Evolutionary conservation across 768 basidiomycete genomes (phyloP), one percentile per base, ranked within the genome.

Genomic region (Trametes cinnabarina): DNA sequence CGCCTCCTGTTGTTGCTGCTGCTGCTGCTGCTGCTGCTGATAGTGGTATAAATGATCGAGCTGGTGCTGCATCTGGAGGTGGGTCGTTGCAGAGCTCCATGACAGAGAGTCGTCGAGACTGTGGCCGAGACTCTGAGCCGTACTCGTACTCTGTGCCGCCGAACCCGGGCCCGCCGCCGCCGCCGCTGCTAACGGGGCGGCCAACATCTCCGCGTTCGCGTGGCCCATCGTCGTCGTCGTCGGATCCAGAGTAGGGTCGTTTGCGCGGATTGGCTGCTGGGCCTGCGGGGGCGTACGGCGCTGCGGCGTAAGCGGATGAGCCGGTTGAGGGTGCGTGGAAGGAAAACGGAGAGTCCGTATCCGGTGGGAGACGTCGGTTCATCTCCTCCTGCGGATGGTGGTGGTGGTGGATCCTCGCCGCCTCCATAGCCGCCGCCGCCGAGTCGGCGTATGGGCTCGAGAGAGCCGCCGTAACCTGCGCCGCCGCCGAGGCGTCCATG

Each of bases 21-120:
- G 66, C 49, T 60, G 63, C 67, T 68, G 70, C 70, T 73, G 72
- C 65, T 66, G 66, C 50, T 60, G 63, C 67, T 69, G 70, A 63
- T 64, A 73, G 61, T 61, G 75, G 68, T 80, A 81, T 62, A 78
- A 81, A 74, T 72, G 78, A 61, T 74, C 76, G 78, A 73, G 74
- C 53, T 71, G 74, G 52, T 69, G 71, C 68, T 63, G 72, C 68
- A 74, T 76, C 72, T 71, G 72, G 72, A 73, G 73, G 73, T 69
- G 77, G 70, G 77, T 88, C 87, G 81, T 91, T 90, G 82, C 89
- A 90, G 80, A 92, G 86, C 65, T 92, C 90, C 88, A 91, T 82
- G 81, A 92, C 86, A 72, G 86, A 80, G 81, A 92, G 84, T 60
- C 90, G 76, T 65, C 90, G 81, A 75, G 86, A 88, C 68, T 87